Evolutionary conservation across 2,329 filamentous ascomycete genomes (phyloP), one percentile per base, ranked within the genome.

Genomic region (Fusarium nygamai): DNA sequence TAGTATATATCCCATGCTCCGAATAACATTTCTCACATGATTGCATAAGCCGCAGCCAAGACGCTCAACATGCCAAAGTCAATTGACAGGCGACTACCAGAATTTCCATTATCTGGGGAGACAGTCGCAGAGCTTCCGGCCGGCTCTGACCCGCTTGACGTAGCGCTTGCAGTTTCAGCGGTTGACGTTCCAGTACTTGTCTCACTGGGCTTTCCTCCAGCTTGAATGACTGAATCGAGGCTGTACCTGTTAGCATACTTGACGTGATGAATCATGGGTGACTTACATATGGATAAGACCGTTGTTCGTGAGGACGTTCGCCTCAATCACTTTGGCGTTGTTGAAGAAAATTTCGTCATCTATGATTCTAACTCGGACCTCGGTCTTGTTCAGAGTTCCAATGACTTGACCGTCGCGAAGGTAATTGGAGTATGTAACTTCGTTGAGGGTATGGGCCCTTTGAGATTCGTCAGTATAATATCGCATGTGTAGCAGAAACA

Each of bases 271-370:
- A 20, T 10, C 0, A 47, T 2, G 0, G 0, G 16, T 19, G 13
- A 66, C 72, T 61, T 17, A 75, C 75, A 77, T 69, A 29, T 77
- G 75, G 22, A 77, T 62, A 13, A 77, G 61, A 6, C 75, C 75
- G 36, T 77, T 77, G 41, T 77, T 77, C 5, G 75, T 77, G 0
- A 77, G 29, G 1, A 77, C 75, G 39, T 77, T 76, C 2, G 72
- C 44, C 36, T 77, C 64, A 7, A 77, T 75, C 1, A 77, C 58
- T 59, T 75, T 77, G 59, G 75, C 75, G 8, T 77, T 77, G 56
- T 76, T 76, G 61, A 77, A 77, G 43, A 64, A 77, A 19, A 77
- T 73, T 13, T 75, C 72, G 13, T 69, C 33, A 1, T 50, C 61
- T 34, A 67, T 73, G 8, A 77, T 61, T 6, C 46, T 48, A 2